These are phyloP conservation scores for Fusarium ramigenum DNA, from an alignment of 2,329 filamentous ascomycete species.

Conservation along the genomic window DNA sequence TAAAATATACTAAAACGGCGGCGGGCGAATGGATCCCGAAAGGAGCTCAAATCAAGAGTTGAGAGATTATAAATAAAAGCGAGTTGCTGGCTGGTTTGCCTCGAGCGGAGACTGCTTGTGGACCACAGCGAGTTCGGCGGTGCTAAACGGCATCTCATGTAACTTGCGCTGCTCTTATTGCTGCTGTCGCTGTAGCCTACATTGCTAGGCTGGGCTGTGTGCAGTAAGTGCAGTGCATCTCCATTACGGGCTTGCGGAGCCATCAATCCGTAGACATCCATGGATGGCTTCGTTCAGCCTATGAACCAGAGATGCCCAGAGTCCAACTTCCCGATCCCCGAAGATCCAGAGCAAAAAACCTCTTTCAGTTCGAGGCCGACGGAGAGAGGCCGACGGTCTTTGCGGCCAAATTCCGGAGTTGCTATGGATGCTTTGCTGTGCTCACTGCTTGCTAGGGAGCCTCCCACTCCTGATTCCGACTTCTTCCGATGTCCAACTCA, in stretches of 20 bases:
- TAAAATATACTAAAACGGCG: constrained; percentile 19
- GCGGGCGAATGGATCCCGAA: constrained; percentile 29
- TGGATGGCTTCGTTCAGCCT: constrained; percentile 14
- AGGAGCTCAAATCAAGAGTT: constrained; percentile 38
- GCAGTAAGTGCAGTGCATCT: constrained; percentile 4
- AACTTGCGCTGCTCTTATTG: neutral
- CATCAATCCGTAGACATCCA: constrained; percentile 17
- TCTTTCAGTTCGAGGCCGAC: constrained; percentile 7
- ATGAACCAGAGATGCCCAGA: constrained; percentile 19
- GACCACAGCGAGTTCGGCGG: constrained; percentile 40
- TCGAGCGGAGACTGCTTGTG: constrained; percentile 35
- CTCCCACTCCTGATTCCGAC: constrained; percentile 31
- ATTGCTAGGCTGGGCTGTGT: neutral
- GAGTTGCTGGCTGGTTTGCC: constrained; percentile 22
- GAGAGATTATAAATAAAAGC: constrained; percentile 45
- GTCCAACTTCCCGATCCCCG: constrained; percentile 32
- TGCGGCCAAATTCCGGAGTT: constrained; percentile 23
- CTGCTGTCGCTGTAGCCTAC: neutral
- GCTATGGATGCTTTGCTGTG: neutral
- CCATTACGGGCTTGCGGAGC: constrained; percentile 34
- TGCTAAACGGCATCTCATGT: constrained; percentile 22
- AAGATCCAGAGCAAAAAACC: constrained; percentile 2
- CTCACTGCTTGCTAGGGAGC: neutral
- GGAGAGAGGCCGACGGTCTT: constrained; percentile 24
- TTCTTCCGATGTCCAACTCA: constrained; percentile 30